Evolutionary conservation across 2,329 filamentous ascomycete genomes (phyloP), one percentile per base, ranked within the genome.

Genomic region (Verticillium isaacii): DNA sequence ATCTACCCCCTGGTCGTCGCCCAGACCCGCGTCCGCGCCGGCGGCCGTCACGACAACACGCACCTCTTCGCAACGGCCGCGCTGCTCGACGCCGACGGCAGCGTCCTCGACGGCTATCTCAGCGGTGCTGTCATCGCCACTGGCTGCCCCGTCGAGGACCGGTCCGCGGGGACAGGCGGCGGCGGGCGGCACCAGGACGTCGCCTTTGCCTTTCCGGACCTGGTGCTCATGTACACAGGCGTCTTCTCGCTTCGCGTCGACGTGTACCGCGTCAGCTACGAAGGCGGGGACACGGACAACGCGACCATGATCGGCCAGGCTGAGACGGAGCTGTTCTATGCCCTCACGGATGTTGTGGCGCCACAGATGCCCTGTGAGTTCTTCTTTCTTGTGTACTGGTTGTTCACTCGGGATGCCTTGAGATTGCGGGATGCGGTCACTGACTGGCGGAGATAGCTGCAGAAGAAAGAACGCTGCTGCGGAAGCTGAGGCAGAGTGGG

Each of bases 1-100:
- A 32, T 75, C 5, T 55, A 67, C 50, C 72, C 70, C 4, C 64
- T 69, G 17, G 23, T 72, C 14, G 41, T 71, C 19, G 68, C 63
- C 29, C 56, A 67, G 50, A 57, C 71, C 1, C 56, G 56, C 5
- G 60, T 61, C 14, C 60, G 37, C 32, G 39, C 61, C 11, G 32
- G 57, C 1, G 12, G 65, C 6, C 12, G 66, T 4, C 34, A 56
- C 19, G 32, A 57, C 32, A 52, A 55, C 2, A 59, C 58, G 23
- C 62, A 69, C 37, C 70, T 70, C 60, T 73, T 74, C 56, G 69
- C 69, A 54, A 73, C 67, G 60, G 67, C 65, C 3, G 32, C 67
- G 1, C 63, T 74, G 1, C 29, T 74, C 0, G 65, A 66, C 37
- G 45, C 45, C 2, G 23, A 64, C 1, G 66, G 68, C 5, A 41